Evolutionary conservation across 306 rosid species (phyloP).

Genomic region (Rosa persica): DNA sequence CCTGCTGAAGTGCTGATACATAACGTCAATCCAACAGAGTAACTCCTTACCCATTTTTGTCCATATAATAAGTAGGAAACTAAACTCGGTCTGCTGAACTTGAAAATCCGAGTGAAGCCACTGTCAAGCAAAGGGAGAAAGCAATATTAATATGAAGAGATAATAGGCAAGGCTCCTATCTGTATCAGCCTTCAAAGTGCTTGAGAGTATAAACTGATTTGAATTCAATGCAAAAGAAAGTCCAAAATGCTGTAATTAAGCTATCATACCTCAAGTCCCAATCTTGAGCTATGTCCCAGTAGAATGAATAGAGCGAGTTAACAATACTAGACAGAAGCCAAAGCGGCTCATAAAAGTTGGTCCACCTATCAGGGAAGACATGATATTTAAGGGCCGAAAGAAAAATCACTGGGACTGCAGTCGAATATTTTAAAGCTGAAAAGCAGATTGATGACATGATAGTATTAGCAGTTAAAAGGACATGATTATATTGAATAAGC

Average conservation of each 20-base stretch:
- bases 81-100: conserved; percentile 63
- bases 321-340: conserved; percentile 90
- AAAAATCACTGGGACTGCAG: conserved; percentile 85
- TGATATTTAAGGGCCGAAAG: conserved; percentile 97
- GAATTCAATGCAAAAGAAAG: background rate
- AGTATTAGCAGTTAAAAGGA: conserved; percentile 21
- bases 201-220: background rate
- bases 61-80: conserved; percentile 58
- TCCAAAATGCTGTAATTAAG: conserved; percentile 3
- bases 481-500: background rate
- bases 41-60: conserved; percentile 65
- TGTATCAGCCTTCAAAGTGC: background rate
- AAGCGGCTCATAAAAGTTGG: conserved; percentile 81
- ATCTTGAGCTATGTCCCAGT: conserved; percentile 94
- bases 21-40: background rate
- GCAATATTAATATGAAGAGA: conserved; percentile 11
- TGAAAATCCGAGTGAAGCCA: conserved; percentile 79
- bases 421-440: conserved; percentile 90
- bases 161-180: background rate
- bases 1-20: background rate
- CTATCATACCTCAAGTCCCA: conserved; percentile 84
- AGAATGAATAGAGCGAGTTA: conserved; percentile 84
- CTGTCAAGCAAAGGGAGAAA: conserved; percentile 41
- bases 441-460: conserved; percentile 21
- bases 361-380: conserved; percentile 73